Base-by-base conservation (phyloP, 2,329 filamentous ascomycete genomes). In the Talaromyces rugulosus region DNA sequence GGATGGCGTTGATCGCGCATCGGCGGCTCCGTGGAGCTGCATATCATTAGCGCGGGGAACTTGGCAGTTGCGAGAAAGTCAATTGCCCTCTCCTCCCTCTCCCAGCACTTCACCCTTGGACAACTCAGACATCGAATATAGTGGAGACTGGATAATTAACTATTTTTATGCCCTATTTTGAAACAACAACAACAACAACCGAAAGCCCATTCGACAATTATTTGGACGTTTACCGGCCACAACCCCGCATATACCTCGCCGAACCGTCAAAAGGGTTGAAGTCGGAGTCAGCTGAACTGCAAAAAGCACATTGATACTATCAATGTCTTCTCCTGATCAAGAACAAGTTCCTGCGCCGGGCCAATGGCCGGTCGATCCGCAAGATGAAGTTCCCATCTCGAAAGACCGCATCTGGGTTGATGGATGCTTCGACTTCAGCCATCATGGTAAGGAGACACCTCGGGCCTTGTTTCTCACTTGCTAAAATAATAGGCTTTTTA, bases 371-470 rank as follows among this genome's bases (percentile, higher is more conserved):
- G 84, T 86, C 44, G 84, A 83, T 67, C 86, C 86, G 11, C 86
- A 88, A 74, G 78, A 87, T 47, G 83, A 86, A 70, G 73, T 84
- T 50, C 72, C 79, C 2, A 80, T 88, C 54, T 79, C 77, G 30
- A 83, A 89, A 62, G 87, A 90, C 70, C 88, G 94, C 67, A 91
- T 99, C 71, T 99, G 96, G 96, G 90, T 99, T 30, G 95, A 99
- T 75, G 95, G 95, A 65, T 99, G 95, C 83, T 99, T 97, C 80
- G 95, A 99, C 81, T 99, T 99, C 79, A 96, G 93, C 79, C 95
- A 99, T 76, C 95, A 98, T 75, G 95, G 91, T 92, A 77, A 67
- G 80, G 52, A 51, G 42, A 28, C n/a, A 51, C 57, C 28, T 30
- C 42, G 16, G 27, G 50, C 28, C 51, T 58, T 42, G 28, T 57